phyloP scores from a whole-genome alignment of 345 rosid genomes.

The Reutealis trisperma region DNA sequence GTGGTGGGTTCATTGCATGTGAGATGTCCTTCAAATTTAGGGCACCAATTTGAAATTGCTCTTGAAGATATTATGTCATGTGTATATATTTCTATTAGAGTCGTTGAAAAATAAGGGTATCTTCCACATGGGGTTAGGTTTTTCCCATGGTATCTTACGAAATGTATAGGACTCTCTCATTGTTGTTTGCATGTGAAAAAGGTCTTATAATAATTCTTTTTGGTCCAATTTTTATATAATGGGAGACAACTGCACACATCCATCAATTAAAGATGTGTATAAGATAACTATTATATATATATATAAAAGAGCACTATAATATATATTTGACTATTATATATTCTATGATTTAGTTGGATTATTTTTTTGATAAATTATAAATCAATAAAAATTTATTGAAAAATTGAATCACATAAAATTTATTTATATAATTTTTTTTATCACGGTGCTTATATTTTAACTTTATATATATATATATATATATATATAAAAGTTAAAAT shows the following conservation, averaged over 20 bases:
- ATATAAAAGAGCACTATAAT: too few relatives aligned
- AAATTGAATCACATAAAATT: too few relatives aligned
- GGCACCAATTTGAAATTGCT: slow-evolving; percentile 12
- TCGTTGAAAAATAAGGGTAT: slow-evolving; percentile 13
- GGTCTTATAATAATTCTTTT: neutral
- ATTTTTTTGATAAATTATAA: too few relatives aligned
- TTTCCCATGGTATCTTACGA: neutral
- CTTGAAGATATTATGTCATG: neutral
- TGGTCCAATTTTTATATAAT: neutral
- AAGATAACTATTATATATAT: too few relatives aligned
- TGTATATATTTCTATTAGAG: neutral
- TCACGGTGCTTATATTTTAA: too few relatives aligned
- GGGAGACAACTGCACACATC: neutral
- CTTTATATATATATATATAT: too few relatives aligned
- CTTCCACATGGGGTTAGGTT: slow-evolving; percentile 27
- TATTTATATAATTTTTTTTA: too few relatives aligned
- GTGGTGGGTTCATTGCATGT: slow-evolving; percentile 31
- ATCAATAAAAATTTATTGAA: too few relatives aligned
- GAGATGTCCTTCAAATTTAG: slow-evolving; percentile 18
- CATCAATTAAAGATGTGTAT: neutral
- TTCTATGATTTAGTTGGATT: too few relatives aligned
- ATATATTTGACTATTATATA: too few relatives aligned
- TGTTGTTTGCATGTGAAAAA: slow-evolving; percentile 13
- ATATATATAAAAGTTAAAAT: too few relatives aligned
- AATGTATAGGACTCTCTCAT: neutral